phyloP scores from a whole-genome alignment of 225 moss, liverwort and hornwort genomes.

The Rhytidiadelphus loreus region DNA sequence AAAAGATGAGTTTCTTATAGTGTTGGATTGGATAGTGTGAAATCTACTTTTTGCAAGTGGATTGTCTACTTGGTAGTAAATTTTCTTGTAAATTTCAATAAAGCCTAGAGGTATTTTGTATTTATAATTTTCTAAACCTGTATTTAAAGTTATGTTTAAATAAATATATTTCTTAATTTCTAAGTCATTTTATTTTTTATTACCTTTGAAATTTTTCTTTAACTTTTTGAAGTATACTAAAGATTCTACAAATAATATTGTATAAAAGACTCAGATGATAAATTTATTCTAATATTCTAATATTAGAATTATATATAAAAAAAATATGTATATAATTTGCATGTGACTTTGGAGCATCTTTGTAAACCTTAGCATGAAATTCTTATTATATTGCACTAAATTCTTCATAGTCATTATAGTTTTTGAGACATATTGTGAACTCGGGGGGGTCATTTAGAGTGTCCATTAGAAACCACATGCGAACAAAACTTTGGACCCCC shows the following conservation, averaged over 20 bases:
- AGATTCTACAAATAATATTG: too few relatives aligned
- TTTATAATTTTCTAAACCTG: fast-evolving
- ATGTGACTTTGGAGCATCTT: not conserved
- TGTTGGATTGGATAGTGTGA: too few relatives aligned
- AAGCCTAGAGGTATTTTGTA: too few relatives aligned
- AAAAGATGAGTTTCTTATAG: too few relatives aligned
- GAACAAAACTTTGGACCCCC: too few relatives aligned
- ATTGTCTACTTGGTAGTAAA: too few relatives aligned
- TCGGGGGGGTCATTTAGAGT: too few relatives aligned
- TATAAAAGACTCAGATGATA: too few relatives aligned
- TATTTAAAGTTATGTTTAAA: not conserved
- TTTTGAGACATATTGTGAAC: not conserved
- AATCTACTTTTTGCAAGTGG: too few relatives aligned
- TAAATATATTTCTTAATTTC: not conserved
- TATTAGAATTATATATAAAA: not conserved
- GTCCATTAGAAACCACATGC: too few relatives aligned
- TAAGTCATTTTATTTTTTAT: not conserved
- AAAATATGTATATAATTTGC: not conserved
- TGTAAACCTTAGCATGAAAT: not conserved
- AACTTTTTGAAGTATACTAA: not conserved
- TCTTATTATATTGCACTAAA: not conserved
- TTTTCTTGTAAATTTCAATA: not conserved
- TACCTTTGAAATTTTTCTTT: not conserved
- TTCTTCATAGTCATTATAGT: not conserved
- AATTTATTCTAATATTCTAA: not conserved